phyloP scores from a whole-genome alignment of 139 green algal species.

The Nannochloris sp. region DNA sequence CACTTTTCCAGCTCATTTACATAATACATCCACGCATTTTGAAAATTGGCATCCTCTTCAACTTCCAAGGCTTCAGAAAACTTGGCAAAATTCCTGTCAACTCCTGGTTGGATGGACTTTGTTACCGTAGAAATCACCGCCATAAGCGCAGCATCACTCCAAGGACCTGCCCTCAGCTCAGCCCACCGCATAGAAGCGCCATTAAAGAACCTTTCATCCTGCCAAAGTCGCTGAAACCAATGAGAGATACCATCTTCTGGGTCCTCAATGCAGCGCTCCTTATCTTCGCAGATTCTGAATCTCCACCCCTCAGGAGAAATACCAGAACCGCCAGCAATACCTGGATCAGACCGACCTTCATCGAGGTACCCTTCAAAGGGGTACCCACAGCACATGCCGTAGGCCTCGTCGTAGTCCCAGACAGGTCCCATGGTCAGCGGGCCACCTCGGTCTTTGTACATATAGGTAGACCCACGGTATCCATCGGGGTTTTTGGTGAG shows the following conservation, averaged over 20 bases:
- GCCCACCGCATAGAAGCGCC: constrained; percentile 9
- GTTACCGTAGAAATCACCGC: neutral
- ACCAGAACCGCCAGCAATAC: constrained; percentile 46
- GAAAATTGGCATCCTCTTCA: neutral
- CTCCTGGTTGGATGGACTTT: neutral
- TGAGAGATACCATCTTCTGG: constrained; percentile 12
- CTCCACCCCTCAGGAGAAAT: constrained; percentile 54
- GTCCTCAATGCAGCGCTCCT: constrained; percentile 21
- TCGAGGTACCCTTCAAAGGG: constrained; percentile 53
- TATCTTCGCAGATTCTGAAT: constrained; percentile 33
- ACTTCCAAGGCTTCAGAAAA: constrained; percentile 2
- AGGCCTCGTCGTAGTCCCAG: constrained; percentile 56
- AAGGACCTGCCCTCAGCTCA: constrained; percentile 8
- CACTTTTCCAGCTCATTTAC: constrained; percentile 23
- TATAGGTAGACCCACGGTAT: constrained; percentile 20
- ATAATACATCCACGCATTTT: neutral
- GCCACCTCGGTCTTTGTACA: constrained; percentile 24
- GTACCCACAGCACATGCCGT: constrained; percentile 73
- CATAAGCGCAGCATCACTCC: constrained; percentile 12
- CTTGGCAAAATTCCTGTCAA: constrained; percentile 1
- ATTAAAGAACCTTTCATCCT: constrained; percentile 13
- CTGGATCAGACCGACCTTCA: constrained; percentile 14
- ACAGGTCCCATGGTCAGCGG: constrained; percentile 13
- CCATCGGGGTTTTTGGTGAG: constrained; percentile 50
- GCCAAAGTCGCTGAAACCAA: constrained; percentile 23